phyloP scores from a whole-genome alignment of 1,284 basidiomycete species.

The Melanopsichium pennsylvanicum region DNA sequence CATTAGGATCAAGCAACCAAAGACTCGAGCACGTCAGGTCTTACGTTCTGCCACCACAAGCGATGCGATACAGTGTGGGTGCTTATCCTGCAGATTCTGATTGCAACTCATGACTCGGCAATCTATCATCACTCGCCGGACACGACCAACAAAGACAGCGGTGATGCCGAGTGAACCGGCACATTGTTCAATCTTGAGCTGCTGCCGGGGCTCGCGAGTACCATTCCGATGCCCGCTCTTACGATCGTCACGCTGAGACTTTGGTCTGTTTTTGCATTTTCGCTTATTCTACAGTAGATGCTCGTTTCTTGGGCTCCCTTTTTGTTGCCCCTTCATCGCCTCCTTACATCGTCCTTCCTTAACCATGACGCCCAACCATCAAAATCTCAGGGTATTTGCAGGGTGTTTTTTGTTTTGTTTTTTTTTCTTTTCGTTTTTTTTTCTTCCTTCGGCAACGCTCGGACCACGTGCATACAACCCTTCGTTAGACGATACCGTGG shows the following conservation, averaged over 20 bases:
- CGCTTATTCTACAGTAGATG: not conserved
- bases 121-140: too few species aligned
- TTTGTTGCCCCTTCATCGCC: not conserved
- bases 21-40: too few species aligned
- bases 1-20: too few species aligned
- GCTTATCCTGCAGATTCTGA: too few species aligned
- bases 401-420: not conserved
- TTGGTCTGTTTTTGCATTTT: not conserved
- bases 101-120: too few species aligned
- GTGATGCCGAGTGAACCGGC: too few species aligned
- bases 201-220: not conserved
- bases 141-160: too few species aligned
- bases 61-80: too few species aligned
- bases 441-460: constrained; percentile 1
- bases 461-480: not conserved
- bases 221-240: constrained; percentile 3
- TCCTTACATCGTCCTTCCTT: not conserved
- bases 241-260: constrained; percentile 5
- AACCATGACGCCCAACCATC: not conserved
- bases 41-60: too few species aligned
- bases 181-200: too few species aligned
- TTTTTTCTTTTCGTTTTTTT: not conserved
- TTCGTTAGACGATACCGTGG: not conserved
- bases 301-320: not conserved
- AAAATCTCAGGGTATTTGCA: not conserved